Evolutionary conservation across 2,329 filamentous ascomycete species (phyloP).

Genomic region (Ceratocystis albifundus): DNA sequence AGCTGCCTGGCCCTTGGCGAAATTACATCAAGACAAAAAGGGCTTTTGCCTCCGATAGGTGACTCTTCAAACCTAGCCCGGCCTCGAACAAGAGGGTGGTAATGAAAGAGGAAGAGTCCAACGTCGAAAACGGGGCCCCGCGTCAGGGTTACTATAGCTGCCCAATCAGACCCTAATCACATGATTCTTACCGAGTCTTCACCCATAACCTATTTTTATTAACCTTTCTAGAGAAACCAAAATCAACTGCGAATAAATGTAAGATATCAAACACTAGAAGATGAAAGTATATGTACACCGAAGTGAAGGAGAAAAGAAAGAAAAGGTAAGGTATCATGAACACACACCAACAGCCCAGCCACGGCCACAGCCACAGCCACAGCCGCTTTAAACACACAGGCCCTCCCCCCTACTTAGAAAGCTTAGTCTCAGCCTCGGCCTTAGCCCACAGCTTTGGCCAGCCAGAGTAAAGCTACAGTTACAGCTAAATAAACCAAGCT

Average conservation of each 20-base stretch:
- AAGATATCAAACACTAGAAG: not conserved
- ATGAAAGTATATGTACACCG: slow-evolving; percentile 1
- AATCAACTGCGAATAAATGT: too few relatives aligned
- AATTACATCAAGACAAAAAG: slow-evolving; percentile 11
- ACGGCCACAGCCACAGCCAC: not conserved
- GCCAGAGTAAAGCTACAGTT: not conserved
- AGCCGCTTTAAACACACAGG: not conserved
- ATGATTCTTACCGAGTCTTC: too few relatives aligned
- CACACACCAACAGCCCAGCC: not conserved
- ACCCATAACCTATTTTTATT: too few relatives aligned
- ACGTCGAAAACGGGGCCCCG: not conserved
- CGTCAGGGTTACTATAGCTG: not conserved
- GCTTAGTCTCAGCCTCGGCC: not conserved
- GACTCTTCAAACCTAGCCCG: too few relatives aligned
- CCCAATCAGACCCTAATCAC: too few relatives aligned
- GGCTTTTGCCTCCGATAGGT: slow-evolving; percentile 1
- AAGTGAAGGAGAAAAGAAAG: not conserved
- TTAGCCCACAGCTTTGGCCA: not conserved
- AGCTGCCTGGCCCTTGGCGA: not conserved
- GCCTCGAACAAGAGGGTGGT: too few relatives aligned
- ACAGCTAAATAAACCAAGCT: not conserved
- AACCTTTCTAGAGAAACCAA: too few relatives aligned
- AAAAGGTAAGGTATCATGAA: slow-evolving; percentile 7
- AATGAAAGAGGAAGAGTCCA: not conserved
- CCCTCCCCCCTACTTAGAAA: too few relatives aligned